phyloP scores from a whole-genome alignment of 805 yeast genomes.

The Cephaloascus fragrans region DNA sequence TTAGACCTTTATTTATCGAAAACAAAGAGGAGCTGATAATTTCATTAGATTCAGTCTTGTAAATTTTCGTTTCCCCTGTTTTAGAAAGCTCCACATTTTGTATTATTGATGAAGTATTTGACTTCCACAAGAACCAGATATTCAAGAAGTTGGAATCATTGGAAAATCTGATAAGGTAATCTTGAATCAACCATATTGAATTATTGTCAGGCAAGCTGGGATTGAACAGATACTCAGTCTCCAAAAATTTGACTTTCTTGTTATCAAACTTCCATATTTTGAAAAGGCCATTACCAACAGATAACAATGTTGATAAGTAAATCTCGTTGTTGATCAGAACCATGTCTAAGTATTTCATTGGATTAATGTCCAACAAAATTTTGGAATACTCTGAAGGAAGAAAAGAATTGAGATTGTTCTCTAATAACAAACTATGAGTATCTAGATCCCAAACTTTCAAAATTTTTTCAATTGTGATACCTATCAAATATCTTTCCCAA shows the following conservation, averaged over 20 bases:
- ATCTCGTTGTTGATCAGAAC: conserved; percentile 1
- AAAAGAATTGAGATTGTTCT: conserved; percentile 7
- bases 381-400: conserved; percentile 6
- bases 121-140: conserved; percentile 40
- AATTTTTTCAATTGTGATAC: conserved; percentile 44
- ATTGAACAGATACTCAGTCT: conserved; percentile 12
- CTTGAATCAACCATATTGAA: conserved; percentile 39
- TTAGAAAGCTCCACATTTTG: conserved; percentile 17
- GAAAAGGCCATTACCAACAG: conserved; percentile 32
- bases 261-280: conserved; percentile 20
- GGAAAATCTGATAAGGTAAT: conserved; percentile 19
- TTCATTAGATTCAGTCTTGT: neutral
- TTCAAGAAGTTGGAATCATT: neutral
- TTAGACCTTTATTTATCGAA: neutral
- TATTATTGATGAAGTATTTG: conserved; percentile 45
- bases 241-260: conserved; percentile 14
- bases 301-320: conserved; percentile 26
- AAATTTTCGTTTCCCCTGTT: neutral
- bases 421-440: conserved; percentile 13
- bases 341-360: conserved; percentile 15
- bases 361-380: conserved; percentile 16
- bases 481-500: conserved; percentile 26
- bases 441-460: conserved; percentile 53
- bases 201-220: conserved; percentile 20
- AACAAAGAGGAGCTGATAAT: neutral